Percentiles rank a stretch among this genome's conserved stretches.
Evolutionary conservation across 208 protist species (phyloP).

Genomic region (Crithidia brevicula): DNA sequence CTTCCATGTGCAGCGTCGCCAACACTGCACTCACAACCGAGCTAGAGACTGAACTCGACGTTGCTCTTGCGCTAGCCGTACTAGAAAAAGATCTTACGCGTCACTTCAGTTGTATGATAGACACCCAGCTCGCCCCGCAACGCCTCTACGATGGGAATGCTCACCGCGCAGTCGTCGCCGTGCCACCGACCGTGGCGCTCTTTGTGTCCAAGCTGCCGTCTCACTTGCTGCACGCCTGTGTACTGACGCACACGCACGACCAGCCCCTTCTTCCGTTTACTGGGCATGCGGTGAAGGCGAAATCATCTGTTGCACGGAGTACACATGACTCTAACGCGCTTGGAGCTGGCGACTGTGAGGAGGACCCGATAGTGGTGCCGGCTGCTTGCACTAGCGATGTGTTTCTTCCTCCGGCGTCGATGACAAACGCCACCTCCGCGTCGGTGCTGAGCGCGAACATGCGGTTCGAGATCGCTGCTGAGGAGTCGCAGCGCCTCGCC

Average conservation of each 20-base stretch:
- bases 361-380: background rate
- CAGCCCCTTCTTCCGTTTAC: constrained; percentile 30
- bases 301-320: too few species aligned
- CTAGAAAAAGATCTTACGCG: constrained; percentile 14
- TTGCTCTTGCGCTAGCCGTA: background rate
- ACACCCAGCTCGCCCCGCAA: constrained; percentile 6
- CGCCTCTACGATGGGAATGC: constrained; percentile 30
- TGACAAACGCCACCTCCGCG: too few species aligned
- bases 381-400: background rate
- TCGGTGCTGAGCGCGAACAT: background rate
- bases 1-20: background rate
- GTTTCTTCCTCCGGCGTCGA: background rate
- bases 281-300: too few species aligned
- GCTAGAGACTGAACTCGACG: background rate
- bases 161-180: constrained; percentile 38
- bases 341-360: background rate
- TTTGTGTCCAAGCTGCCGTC: constrained; percentile 30
- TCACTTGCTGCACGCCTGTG: constrained; percentile 28
- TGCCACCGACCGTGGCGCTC: constrained; percentile 48
- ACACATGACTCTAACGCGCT: too few species aligned
- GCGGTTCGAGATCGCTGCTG: constrained; percentile 13
- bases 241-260: constrained; percentile 46
- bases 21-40: background rate
- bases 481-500: constrained; percentile 15
- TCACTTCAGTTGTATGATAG: background rate